These are phyloP conservation scores for Brassica cretica DNA, from an alignment of 345 rosid genomes.

Conservation along the genomic window DNA sequence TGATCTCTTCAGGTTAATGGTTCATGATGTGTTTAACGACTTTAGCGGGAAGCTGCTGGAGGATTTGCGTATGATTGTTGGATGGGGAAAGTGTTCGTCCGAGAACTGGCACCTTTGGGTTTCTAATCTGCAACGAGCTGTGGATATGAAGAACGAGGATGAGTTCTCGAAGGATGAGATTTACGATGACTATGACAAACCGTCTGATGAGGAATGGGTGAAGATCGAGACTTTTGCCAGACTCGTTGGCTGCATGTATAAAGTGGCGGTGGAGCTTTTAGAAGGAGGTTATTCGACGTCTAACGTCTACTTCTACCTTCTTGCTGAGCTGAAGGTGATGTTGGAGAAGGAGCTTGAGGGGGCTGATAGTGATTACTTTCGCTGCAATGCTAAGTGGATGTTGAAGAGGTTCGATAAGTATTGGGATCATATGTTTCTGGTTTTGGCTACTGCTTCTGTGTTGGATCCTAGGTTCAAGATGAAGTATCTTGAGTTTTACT, in stretches of 20 bases:
- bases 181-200: constrained; percentile 15
- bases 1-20: constrained; percentile 29
- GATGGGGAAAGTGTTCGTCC: constrained; percentile 8
- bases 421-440: constrained; percentile 66
- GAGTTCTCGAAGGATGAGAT: constrained; percentile 19
- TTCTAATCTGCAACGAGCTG: constrained; percentile 11
- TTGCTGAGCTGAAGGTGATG: constrained; percentile 22
- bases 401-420: constrained; percentile 54
- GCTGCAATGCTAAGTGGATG: neutral
- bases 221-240: constrained; percentile 13
- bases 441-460: constrained; percentile 68
- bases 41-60: neutral
- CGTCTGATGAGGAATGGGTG: constrained; percentile 29
- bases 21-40: neutral
- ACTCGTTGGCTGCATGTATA: constrained; percentile 23
- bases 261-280: constrained; percentile 23
- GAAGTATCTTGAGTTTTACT: constrained; percentile 77
- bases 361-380: constrained; percentile 18
- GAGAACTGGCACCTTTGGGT: constrained; percentile 6
- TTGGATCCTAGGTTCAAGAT: constrained; percentile 85
- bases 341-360: constrained; percentile 6
- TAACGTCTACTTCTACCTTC: constrained; percentile 26
- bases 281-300: constrained; percentile 15
- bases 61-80: constrained; percentile 19
- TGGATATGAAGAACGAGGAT: constrained; percentile 13